These are phyloP conservation scores for Filobasidium floriforme DNA, from an alignment of 768 basidiomycete genomes.

Conservation along the genomic window DNA sequence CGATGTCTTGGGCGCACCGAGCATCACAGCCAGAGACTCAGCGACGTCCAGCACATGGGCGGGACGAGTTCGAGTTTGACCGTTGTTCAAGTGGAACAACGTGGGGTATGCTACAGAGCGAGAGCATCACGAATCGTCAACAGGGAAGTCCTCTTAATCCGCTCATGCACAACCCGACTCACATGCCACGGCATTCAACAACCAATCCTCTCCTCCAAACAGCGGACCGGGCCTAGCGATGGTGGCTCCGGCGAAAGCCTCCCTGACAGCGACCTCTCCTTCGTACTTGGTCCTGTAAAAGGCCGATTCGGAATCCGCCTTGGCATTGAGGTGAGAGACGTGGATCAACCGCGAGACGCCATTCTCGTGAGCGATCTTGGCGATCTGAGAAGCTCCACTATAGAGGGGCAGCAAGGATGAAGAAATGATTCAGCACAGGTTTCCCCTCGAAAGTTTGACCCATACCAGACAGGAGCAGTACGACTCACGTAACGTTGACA, in stretches of 20 bases:
- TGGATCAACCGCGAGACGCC: conserved; percentile 84
- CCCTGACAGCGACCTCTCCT: conserved; percentile 78
- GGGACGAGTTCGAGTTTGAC: conserved; percentile 76
- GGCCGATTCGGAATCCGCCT: conserved; percentile 63
- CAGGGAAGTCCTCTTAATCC: not conserved
- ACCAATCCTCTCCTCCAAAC: conserved; percentile 92
- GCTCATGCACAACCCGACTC: conserved; percentile 43
- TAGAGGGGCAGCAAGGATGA: not conserved
- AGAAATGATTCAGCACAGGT: not conserved
- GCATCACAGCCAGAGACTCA: conserved; percentile 74
- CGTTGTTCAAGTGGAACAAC: conserved; percentile 88
- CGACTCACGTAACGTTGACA: conserved; percentile 58
- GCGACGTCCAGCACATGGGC: conserved; percentile 94
- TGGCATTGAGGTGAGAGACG: conserved; percentile 89
- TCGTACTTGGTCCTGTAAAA: conserved; percentile 85
- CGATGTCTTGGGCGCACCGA: conserved; percentile 53
- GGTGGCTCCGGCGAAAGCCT: conserved; percentile 74
- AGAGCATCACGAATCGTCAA: conserved; percentile 7
- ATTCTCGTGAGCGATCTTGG: conserved; percentile 64
- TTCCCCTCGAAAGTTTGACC: not conserved
- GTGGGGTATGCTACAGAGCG: conserved; percentile 66
- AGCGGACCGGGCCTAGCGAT: conserved; percentile 76
- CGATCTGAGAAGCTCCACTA: conserved; percentile 72
- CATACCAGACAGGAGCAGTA: not conserved
- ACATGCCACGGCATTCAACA: conserved; percentile 88